Conservation (phyloP, 208 protist genomes). For the Leishmania aethiopica region DNA sequence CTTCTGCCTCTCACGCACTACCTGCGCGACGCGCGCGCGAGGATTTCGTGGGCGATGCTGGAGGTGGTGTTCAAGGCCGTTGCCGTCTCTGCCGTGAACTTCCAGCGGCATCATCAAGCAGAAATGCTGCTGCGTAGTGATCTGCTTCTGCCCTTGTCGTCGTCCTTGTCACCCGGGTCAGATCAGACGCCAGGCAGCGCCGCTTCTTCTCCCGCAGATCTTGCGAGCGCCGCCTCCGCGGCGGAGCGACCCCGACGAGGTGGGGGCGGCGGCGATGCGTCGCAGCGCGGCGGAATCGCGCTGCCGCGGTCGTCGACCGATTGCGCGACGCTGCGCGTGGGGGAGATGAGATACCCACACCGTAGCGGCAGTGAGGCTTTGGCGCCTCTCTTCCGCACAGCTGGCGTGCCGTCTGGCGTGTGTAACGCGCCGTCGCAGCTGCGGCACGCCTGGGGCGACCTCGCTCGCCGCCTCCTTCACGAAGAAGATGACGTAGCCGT, state of each 20-base stretch:
- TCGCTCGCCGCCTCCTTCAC: constrained; percentile 13
- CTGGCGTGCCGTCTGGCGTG: not conserved
- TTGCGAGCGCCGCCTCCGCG: not conserved
- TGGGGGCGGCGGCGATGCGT: not conserved
- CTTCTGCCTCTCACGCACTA: constrained; percentile 25
- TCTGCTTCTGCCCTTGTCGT: not conserved
- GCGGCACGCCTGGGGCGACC: constrained; percentile 18
- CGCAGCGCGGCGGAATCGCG: not conserved
- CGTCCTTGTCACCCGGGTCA: not conserved
- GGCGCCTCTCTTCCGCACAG: constrained; percentile 14
- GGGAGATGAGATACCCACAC: constrained; percentile 5
- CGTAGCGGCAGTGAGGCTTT: not conserved
- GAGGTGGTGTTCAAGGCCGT: constrained; percentile 41
- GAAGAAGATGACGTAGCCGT: constrained; percentile 15
- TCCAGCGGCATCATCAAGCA: constrained; percentile 30
- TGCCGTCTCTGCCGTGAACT: constrained; percentile 26
- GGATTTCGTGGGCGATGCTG: constrained; percentile 27
- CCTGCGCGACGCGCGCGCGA: constrained; percentile 35
- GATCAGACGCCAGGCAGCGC: not conserved
- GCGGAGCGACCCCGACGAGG: not conserved
- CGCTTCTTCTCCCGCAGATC: not conserved
- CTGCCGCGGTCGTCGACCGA: constrained; percentile 2
- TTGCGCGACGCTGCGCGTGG: constrained; percentile 6
- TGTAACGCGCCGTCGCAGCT: constrained; percentile 2
- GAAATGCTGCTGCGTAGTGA: constrained; percentile 16